A percentile compares a stretch with the other conserved stretches of the same genome.
Evolutionary conservation across 257 asterid genomes (phyloP).

Genomic region (Ocimum tenuiflorum): DNA sequence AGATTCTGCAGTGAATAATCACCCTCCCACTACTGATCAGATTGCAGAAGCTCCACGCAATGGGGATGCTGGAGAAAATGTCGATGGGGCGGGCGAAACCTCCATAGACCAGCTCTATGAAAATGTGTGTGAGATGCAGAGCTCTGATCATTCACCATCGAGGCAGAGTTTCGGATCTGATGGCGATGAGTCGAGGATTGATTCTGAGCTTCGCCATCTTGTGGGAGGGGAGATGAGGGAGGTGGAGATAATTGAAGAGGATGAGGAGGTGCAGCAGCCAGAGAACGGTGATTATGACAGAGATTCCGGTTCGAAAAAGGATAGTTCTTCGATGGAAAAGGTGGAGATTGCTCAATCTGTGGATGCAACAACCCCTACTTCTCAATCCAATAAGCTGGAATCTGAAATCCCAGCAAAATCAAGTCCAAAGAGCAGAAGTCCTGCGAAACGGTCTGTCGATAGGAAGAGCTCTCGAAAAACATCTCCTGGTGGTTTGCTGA

Average conservation of each 20-base stretch:
- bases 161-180: constrained; percentile 91
- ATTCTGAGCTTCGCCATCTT: constrained; percentile 80
- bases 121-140: constrained; percentile 90
- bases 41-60: constrained; percentile 33
- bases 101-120: constrained; percentile 87
- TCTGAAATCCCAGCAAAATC: constrained; percentile 42
- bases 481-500: constrained; percentile 28
- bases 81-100: constrained; percentile 46
- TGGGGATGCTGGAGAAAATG: constrained; percentile 25
- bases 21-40: constrained; percentile 20
- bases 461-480: constrained; percentile 31
- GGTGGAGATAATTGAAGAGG: constrained; percentile 77
- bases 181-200: constrained; percentile 84
- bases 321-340: constrained; percentile 24
- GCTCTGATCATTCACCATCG: constrained; percentile 90
- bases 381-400: constrained; percentile 38
- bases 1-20: constrained; percentile 22
- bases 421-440: constrained; percentile 46
- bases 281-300: constrained; percentile 34
- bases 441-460: constrained; percentile 37
- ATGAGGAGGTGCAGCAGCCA: constrained; percentile 49
- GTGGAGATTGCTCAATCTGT: constrained; percentile 36
- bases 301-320: constrained; percentile 41
- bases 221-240: constrained; percentile 83
- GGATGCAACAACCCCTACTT: constrained; percentile 30